Base-by-base conservation (phyloP, 352 stramenopile genomes). In the Phytophthora boehmeriae region DNA sequence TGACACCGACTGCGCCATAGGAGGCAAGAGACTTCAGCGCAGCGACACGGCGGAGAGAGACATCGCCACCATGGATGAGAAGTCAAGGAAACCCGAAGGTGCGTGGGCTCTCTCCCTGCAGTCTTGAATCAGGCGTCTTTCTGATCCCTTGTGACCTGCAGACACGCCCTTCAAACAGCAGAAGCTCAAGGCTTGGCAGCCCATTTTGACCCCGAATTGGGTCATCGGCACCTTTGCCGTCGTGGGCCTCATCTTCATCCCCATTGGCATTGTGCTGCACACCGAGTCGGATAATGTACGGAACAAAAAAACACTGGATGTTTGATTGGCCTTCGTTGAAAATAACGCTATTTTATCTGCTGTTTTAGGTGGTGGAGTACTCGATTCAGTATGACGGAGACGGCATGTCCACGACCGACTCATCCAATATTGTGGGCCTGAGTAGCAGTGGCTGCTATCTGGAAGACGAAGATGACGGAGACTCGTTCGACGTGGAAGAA, bases 191-290 rank as follows among this genome's bases (percentile, higher is more conserved):
- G 89, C 96, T 34, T 99, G 97, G 95, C 92, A 98, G 80, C 97
- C 97, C 8, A 97, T 99, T 48, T 73, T 99, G 23, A 98, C 97
- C 73, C 96, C 98, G 39, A 95, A 88, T 56, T 98, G 89, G 89
- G 93, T 99, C 58, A 98, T 99, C 64, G 81, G 75, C 54, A 84
- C 93, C 16, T 98, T 98, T 60, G 73, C 98, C 35, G 68, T 98
- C 47, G 88, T 99, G 23, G 94, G 91, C 1, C 73, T 98, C 19
- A 92, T 98, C 64, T 98, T 99, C 61, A 93, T 99, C 68, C 95
- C 94, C 17, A 86, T 98, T 52, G 97, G 97, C 84, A 83, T 96
- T 59, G 75, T 94, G 34, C 72, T 98, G 20, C 78, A 91, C 76
- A 90, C 78, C 39, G 86, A 93, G 63, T 92, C 88, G 54, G 82